Base-by-base conservation (phyloP, 2,329 filamentous ascomycete species). In the Albophoma yamanashiensis region DNA sequence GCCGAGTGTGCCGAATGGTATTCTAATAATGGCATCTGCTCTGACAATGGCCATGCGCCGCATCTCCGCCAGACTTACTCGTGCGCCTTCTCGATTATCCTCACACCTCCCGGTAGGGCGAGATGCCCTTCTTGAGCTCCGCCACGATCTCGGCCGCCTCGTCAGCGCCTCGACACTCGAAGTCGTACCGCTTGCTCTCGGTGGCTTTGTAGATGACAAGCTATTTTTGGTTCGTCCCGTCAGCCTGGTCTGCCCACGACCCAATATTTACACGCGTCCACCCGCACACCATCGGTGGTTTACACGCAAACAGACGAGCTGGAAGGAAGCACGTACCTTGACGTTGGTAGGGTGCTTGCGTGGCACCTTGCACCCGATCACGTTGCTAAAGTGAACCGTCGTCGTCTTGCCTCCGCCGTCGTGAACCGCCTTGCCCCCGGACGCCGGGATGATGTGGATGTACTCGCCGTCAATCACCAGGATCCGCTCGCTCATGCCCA, bases 391-490 rank as follows among this genome's bases (percentile, higher is more conserved):
- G 67, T 92, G 89, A 56, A 93, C 88, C 47, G 89, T 91, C 3
- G 89, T 92, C 40, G 86, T 89, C 75, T 91, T 92, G 42, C 83
- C 83, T 59, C 79, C 80, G 27, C 79, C 81, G 60, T 88, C 85
- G 61, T 84, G 82, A 60, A 85, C 75, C 14, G 84, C 82, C 69
- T 89, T 89, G 43, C 86, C 86, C 12, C 82, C 82, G 2, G 82
- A 83, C 1, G 83, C 80, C 34, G 90, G 89, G 82, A 91, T 88
- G 67, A 95, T 91, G 73, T 93, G 89, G 63, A 95, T 85, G 71
- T 92, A 94, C 71, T 95, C 91, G 62, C 89, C 89, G 67, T 93
- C 90, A 64, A 95, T 90, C 55, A 89, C 86, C 50, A 94, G 77
- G 12, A 91, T 83, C 61, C 89, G 84, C 66, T 92, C 88, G 62